Percentiles rank a stretch among this genome's conserved stretches.
Evolutionary conservation across 345 rosid genomes (phyloP).

Genomic region (Conringia planisiliqua): DNA sequence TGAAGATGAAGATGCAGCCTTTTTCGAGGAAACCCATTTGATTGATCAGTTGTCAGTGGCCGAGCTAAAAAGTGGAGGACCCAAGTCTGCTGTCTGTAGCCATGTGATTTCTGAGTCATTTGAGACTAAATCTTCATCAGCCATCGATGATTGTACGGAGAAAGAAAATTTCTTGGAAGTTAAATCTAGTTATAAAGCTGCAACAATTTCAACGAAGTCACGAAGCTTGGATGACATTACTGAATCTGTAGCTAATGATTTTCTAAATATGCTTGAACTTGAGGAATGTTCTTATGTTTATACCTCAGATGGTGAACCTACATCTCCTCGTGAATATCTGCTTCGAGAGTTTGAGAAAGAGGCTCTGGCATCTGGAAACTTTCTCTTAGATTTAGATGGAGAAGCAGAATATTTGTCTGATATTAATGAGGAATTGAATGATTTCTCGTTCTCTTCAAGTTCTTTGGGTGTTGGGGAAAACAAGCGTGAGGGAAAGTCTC

Average conservation of each 20-base stretch:
- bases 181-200: slow-evolving; percentile 42
- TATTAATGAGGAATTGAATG: slow-evolving; percentile 30
- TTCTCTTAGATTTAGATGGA: slow-evolving; percentile 39
- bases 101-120: slow-evolving; percentile 37
- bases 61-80: slow-evolving; percentile 30
- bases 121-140: slow-evolving; percentile 32
- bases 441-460: slow-evolving; percentile 39
- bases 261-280: slow-evolving; percentile 59
- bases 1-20: slow-evolving; percentile 37
- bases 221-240: slow-evolving; percentile 61
- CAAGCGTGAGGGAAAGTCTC: slow-evolving; percentile 34
- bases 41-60: slow-evolving; percentile 18
- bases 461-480: slow-evolving; percentile 34
- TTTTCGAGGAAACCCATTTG: slow-evolving; percentile 25
- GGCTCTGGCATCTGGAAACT: slow-evolving; percentile 49
- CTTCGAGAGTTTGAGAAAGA: slow-evolving; percentile 76
- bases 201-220: slow-evolving; percentile 39
- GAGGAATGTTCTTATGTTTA: slow-evolving; percentile 40
- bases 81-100: slow-evolving; percentile 36
- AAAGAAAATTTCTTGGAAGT: slow-evolving; percentile 36
- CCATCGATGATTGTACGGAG: slow-evolving; percentile 28
- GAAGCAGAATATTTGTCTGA: slow-evolving; percentile 23
- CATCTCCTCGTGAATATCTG: slow-evolving; percentile 77
- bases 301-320: slow-evolving; percentile 49
- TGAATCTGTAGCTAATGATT: slow-evolving; percentile 63